phyloP scores from a whole-genome alignment of 164 flowering plant genomes.

The Berberis thunbergii region DNA sequence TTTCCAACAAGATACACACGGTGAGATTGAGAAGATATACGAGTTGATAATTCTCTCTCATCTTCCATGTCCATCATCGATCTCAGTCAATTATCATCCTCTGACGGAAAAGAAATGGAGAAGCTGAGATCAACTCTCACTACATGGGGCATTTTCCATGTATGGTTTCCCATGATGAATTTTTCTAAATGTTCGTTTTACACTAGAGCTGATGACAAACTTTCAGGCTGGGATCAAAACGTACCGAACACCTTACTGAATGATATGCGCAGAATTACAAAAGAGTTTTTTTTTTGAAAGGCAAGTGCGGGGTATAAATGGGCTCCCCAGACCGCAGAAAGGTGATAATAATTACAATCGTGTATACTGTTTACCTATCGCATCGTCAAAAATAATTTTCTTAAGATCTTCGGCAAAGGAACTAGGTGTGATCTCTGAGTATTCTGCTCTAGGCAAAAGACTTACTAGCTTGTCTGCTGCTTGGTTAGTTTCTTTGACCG shows the following conservation, averaged over 20 bases:
- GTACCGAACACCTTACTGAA: background rate
- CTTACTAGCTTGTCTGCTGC: no score
- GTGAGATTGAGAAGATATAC: constrained; percentile 9
- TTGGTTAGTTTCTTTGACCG: no score
- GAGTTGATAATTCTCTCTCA: constrained; percentile 5
- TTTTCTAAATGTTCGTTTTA: no score
- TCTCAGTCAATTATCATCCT: constrained; percentile 27
- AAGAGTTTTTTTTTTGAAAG: background rate
- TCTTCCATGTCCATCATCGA: constrained; percentile 39
- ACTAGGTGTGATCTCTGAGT: no score
- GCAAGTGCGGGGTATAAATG: no score
- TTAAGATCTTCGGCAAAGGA: no score
- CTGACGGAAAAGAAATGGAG: constrained; percentile 10
- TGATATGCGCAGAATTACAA: background rate
- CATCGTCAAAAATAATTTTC: no score
- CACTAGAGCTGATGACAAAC: no score
- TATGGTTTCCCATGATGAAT: constrained; percentile 7
- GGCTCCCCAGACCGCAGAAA: no score
- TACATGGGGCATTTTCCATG: constrained; percentile 46
- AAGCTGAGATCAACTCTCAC: constrained; percentile 34
- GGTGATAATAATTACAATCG: no score
- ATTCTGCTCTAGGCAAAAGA: no score
- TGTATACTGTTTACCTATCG: no score
- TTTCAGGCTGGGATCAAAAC: background rate
- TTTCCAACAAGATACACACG: constrained; percentile 19